Conservation (phyloP, 2,329 filamentous ascomycete species). For the Trichoderma aggressivum region DNA sequence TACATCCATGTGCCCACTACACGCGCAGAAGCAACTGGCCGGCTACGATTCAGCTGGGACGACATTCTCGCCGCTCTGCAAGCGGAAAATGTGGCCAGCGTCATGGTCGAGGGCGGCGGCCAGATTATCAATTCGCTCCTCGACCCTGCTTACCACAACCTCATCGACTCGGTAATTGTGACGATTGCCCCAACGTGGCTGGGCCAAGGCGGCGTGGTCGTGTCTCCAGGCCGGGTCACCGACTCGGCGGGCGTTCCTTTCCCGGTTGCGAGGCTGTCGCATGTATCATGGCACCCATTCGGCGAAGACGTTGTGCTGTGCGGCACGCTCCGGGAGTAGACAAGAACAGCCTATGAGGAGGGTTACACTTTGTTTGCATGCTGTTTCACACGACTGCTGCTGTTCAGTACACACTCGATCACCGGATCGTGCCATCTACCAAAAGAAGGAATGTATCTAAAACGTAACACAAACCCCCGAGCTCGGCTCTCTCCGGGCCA, state of each 20-base stretch:
- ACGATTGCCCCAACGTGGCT: slow-evolving; percentile 89
- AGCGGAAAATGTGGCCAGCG: slow-evolving; percentile 62
- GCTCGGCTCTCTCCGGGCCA: background rate
- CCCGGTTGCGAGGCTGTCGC: slow-evolving; percentile 61
- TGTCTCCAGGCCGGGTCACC: slow-evolving; percentile 62
- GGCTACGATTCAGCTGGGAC: slow-evolving; percentile 58
- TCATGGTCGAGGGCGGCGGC: slow-evolving; percentile 92
- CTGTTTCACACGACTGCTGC: background rate
- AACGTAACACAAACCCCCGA: background rate
- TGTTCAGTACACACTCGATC: background rate
- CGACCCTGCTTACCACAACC: slow-evolving; percentile 52
- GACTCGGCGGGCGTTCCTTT: slow-evolving; percentile 50
- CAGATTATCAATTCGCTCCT: slow-evolving; percentile 78
- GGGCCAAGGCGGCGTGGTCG: slow-evolving; percentile 76
- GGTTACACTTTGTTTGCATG: background rate
- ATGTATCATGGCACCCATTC: slow-evolving; percentile 72
- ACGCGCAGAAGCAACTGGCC: slow-evolving; percentile 34
- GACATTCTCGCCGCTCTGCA: slow-evolving; percentile 58
- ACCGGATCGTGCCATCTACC: background rate
- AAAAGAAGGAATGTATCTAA: background rate
- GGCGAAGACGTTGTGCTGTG: slow-evolving; percentile 82
- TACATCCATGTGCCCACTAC: slow-evolving; percentile 42
- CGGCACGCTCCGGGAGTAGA: slow-evolving; percentile 50
- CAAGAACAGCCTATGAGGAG: background rate
- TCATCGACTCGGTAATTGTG: slow-evolving; percentile 76